Percentiles rank a stretch among this genome's conserved stretches.
Conservation (phyloP, 2,329 filamentous ascomycete genomes). For the Coleophoma eucalyptorum region DNA sequence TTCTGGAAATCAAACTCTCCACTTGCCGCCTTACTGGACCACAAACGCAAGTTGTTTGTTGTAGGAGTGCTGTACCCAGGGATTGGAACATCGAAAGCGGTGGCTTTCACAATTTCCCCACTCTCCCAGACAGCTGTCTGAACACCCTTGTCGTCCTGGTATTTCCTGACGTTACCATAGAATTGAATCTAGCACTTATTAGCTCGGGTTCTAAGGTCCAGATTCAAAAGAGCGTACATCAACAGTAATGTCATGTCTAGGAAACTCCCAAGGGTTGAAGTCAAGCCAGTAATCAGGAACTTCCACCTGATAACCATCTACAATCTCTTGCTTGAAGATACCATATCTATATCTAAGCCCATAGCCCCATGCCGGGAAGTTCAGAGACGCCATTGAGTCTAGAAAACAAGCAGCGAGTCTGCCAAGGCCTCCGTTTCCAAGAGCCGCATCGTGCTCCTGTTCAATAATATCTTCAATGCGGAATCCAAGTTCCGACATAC, state of each 20-base stretch:
- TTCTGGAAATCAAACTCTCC: slow-evolving; percentile 99
- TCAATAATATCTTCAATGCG: slow-evolving; percentile 92
- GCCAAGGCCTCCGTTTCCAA: slow-evolving; percentile 93
- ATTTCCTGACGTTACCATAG: slow-evolving; percentile 78
- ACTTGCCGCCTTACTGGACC: slow-evolving; percentile 95
- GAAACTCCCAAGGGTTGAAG: slow-evolving; percentile 99
- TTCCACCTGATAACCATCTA: slow-evolving; percentile 96
- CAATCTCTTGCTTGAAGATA: slow-evolving; percentile 99
- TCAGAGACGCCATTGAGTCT: slow-evolving; percentile 90
- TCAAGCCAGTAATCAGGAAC: slow-evolving; percentile 99
- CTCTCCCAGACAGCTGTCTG: slow-evolving; percentile 78
- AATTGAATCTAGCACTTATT: slow-evolving; percentile 67
- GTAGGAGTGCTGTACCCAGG: slow-evolving; percentile 86
- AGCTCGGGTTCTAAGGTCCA: slow-evolving; percentile 22
- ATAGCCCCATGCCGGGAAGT: slow-evolving; percentile 97
- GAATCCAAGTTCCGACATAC: slow-evolving; percentile 86
- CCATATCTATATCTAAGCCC: slow-evolving; percentile 92
- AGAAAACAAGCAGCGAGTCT: slow-evolving; percentile 95
- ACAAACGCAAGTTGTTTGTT: slow-evolving; percentile 94
- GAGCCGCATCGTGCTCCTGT: slow-evolving; percentile 93
- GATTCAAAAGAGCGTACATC: slow-evolving; percentile 50
- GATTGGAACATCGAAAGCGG: slow-evolving; percentile 90
- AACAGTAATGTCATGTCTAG: slow-evolving; percentile 89
- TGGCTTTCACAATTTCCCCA: slow-evolving; percentile 86
- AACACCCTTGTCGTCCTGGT: slow-evolving; percentile 73